These are phyloP conservation scores for Phytophthora brassicae DNA, from an alignment of 352 stramenopile species.

Conservation along the genomic window DNA sequence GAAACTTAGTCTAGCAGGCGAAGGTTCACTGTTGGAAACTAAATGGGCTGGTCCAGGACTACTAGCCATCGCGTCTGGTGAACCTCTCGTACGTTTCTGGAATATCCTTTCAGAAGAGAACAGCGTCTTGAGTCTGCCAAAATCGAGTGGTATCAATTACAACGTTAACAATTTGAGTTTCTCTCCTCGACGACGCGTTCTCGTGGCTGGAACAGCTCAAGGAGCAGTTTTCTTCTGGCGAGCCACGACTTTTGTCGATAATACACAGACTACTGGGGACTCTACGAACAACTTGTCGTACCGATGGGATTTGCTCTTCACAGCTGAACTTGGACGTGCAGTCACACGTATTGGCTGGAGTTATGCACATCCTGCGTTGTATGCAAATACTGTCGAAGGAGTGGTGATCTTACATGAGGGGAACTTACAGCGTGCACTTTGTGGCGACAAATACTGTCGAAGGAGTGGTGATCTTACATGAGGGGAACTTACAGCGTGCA, in stretches of 20 bases:
- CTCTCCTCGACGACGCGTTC: constrained; percentile 80
- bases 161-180: constrained; percentile 89
- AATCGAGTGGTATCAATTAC: constrained; percentile 45
- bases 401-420: constrained; percentile 85
- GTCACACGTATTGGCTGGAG: constrained; percentile 76
- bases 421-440: constrained; percentile 82
- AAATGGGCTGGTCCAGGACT: constrained; percentile 89
- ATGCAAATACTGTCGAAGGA: constrained; percentile 68
- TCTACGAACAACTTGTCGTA: constrained; percentile 37
- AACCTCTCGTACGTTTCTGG: constrained; percentile 91
- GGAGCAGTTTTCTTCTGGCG: constrained; percentile 91
- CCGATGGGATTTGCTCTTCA: constrained; percentile 75
- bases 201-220: constrained; percentile 86
- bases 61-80: constrained; percentile 88
- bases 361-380: constrained; percentile 57
- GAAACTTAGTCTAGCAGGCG: constrained; percentile 89
- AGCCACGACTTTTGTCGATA: constrained; percentile 53
- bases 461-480: constrained; percentile 78
- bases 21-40: constrained; percentile 78
- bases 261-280: constrained; percentile 1
- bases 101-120: constrained; percentile 91
- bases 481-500: constrained; percentile 84
- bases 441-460: constrained; percentile 70
- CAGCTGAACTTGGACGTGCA: constrained; percentile 45
- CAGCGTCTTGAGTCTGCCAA: constrained; percentile 87